Base-by-base conservation (phyloP, 1,139 yeast species). In the Eremothecium sinecaudum region DNA sequence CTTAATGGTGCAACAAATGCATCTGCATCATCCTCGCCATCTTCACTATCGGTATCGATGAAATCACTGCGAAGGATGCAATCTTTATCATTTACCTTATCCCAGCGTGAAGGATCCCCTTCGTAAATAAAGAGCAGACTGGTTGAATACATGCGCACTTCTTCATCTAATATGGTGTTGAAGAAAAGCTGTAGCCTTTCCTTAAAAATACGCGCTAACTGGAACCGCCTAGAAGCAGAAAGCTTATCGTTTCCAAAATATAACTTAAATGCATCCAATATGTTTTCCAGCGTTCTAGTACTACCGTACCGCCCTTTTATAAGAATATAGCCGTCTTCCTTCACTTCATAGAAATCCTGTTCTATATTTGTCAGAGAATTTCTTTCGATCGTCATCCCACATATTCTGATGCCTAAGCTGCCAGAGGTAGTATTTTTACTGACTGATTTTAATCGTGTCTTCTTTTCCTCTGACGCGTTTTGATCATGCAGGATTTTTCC, bases 401-500 rank as follows among this genome's bases (percentile, higher is more conserved):
- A 87, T 2, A 90, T 71, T 39, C 98, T 63, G 44, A 79, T 75
- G 14, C 74, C 69, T 13, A 82, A 62, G 2, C 77, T 61, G 0
- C 96, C 94, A 34, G 92, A 79, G 1, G 97, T 90, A 2, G 97
- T 87, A 0, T 64, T 43, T 1, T 59, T 53, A 28, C 92, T 70
- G 0, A 90, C 96, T 25, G 66, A 57, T 21, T 61, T 63, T 47
- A 90, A 60, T 27, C 97, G 55, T 28, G 60, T 61, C 12, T 61
- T 64, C 50, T 90, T 90, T 21, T 75, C 94, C 0, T 49, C 57
- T 1, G 66, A 35, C 0, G 83, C 73, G 4, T 62, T 58, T 3
- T 65, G 66, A 57, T 87, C 97, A 47, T 80, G 75, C 22, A 90
- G 59, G 10, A 67, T 52, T 4, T 74, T 59, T 0, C 98, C 98